Base-by-base conservation (phyloP, 2,329 filamentous ascomycete species). In the Pseudonectria foliicola region DNA sequence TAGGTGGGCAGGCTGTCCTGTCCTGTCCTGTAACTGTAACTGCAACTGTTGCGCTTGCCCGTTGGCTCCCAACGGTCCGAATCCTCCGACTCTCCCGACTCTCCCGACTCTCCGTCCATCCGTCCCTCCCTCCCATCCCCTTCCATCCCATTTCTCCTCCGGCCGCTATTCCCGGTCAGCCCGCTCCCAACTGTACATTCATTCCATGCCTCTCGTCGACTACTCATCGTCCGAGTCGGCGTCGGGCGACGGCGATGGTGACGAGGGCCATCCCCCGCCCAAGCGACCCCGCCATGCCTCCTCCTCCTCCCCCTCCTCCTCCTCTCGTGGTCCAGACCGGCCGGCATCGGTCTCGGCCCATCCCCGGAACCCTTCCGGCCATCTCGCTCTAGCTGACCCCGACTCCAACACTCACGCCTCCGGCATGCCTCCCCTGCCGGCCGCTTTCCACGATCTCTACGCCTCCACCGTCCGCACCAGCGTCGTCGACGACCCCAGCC, bases 371-470 rank as follows among this genome's bases (percentile, higher is more conserved):
- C 24, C 10, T 13, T 21, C 16, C 13, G 27, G 29, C 27, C 10
- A 15, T 13, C 14, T 26, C 15, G 12, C 36, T 38, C 38, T 31
- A 15, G 13, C 37, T 25, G 38, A 32, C 31, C 6, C 14, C 26
- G 36, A 31, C 27, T 26, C 38, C 13, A 33, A 27, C 26, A 30
- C 33, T 4, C 37, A 37, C 25, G 28, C 35, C 40, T 46, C 56
- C 4, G 49, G 45, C 6, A 62, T 89, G 25, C 87, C 85, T 21
- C 85, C 88, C 7, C 71, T 95, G 14, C 90, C 89, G 7, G 61
- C 78, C 10, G 66, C 76, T 36, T 96, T 98, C 60, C 85, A 88
- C 58, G 85, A 95, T 58, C 72, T 96, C 35, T 96, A 98, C 62
- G 83, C 89, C 18, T 82, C 85, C 10, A 85, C 80, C 27, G 80